phyloP scores from a whole-genome alignment of 495 filamentous ascomycete species.

The Aspergillus sparsus region DNA sequence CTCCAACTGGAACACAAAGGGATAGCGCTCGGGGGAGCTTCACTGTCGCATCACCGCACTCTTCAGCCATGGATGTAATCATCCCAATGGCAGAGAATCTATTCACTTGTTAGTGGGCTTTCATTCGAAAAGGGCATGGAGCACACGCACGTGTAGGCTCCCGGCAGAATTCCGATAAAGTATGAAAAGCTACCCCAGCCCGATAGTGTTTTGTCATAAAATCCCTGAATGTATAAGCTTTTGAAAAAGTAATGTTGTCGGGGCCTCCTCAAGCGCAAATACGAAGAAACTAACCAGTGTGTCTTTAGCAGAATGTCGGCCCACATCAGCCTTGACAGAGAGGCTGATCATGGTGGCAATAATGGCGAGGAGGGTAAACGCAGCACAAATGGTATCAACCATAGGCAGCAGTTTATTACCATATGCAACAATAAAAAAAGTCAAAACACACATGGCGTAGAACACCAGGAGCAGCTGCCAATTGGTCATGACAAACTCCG shows the following conservation, averaged over 20 bases:
- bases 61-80: conserved; percentile 56
- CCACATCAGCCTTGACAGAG: conserved; percentile 44
- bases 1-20: conserved; percentile 36
- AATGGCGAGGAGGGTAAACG: conserved; percentile 42
- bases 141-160: conserved; percentile 39
- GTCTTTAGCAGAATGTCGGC: conserved; percentile 45
- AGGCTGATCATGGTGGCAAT: conserved; percentile 43
- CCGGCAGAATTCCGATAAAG: conserved; percentile 54
- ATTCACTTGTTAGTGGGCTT: neutral
- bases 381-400: conserved; percentile 53
- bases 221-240: neutral
- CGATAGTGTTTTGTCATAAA: conserved; percentile 48
- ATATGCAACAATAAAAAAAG: conserved; percentile 55
- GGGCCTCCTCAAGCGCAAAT: neutral
- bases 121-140: neutral
- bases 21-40: conserved; percentile 50
- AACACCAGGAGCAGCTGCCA: conserved; percentile 65
- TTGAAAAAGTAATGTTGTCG: neutral
- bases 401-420: conserved; percentile 57
- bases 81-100: conserved; percentile 52
- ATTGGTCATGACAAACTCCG: conserved; percentile 51
- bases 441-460: conserved; percentile 55
- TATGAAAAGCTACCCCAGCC: conserved; percentile 52
- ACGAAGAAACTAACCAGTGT: conserved; percentile 35
- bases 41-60: conserved; percentile 44